Conservation (phyloP, 805 yeast species). For the Schwanniomyces vanrijiae region DNA sequence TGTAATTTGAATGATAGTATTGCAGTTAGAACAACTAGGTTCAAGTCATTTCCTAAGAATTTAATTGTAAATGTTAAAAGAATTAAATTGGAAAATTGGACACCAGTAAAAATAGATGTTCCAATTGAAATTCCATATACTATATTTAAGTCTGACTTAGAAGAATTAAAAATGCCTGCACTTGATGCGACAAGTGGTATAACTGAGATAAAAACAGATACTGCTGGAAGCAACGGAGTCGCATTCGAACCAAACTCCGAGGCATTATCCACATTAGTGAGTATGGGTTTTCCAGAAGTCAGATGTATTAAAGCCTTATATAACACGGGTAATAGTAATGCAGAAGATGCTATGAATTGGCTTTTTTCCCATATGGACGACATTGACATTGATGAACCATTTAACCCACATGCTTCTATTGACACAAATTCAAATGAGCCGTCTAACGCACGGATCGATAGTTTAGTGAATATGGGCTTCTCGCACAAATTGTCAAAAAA, state of each 20-base stretch:
- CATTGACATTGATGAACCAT: slow-evolving; percentile 67
- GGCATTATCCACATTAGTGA: slow-evolving; percentile 53
- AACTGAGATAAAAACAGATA: slow-evolving; percentile 24
- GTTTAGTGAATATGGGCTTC: slow-evolving; percentile 78
- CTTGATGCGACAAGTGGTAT: slow-evolving; percentile 27
- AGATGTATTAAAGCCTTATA: slow-evolving; percentile 68
- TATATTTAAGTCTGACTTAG: slow-evolving; percentile 39
- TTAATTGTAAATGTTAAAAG: slow-evolving; percentile 75
- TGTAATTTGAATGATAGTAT: slow-evolving; percentile 44
- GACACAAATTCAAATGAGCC: slow-evolving; percentile 22
- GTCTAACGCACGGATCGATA: slow-evolving; percentile 40
- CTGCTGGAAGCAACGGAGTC: slow-evolving; percentile 7
- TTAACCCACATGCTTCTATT: slow-evolving; percentile 24
- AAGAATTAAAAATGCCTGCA: slow-evolving; percentile 40
- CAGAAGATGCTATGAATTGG: slow-evolving; percentile 88
- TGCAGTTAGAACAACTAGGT: slow-evolving; percentile 41
- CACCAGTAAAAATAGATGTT: slow-evolving; percentile 76
- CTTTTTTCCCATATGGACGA: slow-evolving; percentile 88
- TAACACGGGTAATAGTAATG: slow-evolving; percentile 62
- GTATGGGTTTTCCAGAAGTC: slow-evolving; percentile 86
- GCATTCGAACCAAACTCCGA: slow-evolving; percentile 55
- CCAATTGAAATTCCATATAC: slow-evolving; percentile 56
- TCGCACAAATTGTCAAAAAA: slow-evolving; percentile 61
- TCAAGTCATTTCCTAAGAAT: slow-evolving; percentile 67
- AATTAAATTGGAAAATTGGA: slow-evolving; percentile 85